phyloP scores from a whole-genome alignment of 495 filamentous ascomycete genomes.

The Xylaria cubensis region DNA sequence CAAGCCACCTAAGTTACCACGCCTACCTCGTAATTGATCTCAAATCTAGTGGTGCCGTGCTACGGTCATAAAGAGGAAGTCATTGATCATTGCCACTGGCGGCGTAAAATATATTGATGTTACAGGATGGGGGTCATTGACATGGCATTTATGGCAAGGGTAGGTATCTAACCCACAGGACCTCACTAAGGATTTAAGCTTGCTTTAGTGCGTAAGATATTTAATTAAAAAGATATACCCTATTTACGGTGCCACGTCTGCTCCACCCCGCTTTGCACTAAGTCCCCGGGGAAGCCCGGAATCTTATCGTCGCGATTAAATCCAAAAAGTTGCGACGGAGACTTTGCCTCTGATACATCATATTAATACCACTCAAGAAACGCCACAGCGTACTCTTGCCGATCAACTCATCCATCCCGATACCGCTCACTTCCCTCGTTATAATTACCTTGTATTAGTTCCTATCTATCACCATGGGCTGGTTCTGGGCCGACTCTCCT shows the following conservation, averaged over 20 bases:
- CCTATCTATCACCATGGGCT: constrained; percentile 71
- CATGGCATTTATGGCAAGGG: no score
- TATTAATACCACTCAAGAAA: background rate
- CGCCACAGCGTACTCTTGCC: background rate
- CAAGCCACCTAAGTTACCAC: background rate
- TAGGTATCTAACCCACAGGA: no score
- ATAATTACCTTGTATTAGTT: background rate
- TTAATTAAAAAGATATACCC: background rate
- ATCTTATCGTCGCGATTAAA: constrained; percentile 15
- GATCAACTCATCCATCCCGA: background rate
- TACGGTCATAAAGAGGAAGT: background rate
- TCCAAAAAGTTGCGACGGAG: constrained; percentile 22
- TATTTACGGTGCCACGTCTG: background rate
- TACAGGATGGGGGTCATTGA: no score
- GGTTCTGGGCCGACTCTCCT: constrained; percentile 92
- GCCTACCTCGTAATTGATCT: no score
- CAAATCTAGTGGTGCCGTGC: background rate
- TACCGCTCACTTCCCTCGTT: background rate
- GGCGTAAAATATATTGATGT: no score
- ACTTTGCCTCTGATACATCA: constrained; percentile 7
- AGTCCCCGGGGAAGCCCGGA: background rate
- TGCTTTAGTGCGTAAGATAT: background rate
- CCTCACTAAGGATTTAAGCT: background rate
- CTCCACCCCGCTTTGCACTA: background rate
- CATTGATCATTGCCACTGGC: no score